Percentiles rank a stretch among this genome's conserved stretches.
These are phyloP conservation scores for Boletus speciosus DNA, from an alignment of 768 basidiomycete genomes.

Conservation along the genomic window DNA sequence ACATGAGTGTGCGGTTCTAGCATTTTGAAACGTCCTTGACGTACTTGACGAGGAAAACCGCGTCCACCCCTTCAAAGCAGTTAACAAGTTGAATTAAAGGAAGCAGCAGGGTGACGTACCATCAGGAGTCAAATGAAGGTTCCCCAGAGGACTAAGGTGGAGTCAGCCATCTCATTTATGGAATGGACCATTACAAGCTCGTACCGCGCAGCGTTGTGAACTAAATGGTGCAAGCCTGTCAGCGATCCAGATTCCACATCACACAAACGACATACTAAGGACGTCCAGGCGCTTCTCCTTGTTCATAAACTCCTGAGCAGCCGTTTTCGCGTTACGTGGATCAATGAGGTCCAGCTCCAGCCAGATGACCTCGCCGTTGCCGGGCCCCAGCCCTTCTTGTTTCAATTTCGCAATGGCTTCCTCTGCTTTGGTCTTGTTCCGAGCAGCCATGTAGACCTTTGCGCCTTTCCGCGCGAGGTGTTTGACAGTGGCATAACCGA, in stretches of 20 bases:
- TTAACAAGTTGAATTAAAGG: not conserved
- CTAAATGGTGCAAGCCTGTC: constrained; percentile 26
- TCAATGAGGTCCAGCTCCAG: constrained; percentile 51
- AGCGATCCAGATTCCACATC: not conserved
- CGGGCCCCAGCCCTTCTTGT: constrained; percentile 40
- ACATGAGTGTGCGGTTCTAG: not conserved
- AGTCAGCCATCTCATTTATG: constrained; percentile 7
- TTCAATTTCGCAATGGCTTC: constrained; percentile 47
- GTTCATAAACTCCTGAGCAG: constrained; percentile 47
- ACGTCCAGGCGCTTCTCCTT: constrained; percentile 54
- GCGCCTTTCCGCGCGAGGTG: constrained; percentile 52
- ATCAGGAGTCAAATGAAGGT: constrained; percentile 24
- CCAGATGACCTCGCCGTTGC: constrained; percentile 47
- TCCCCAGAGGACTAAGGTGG: constrained; percentile 11
- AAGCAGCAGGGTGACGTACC: constrained; percentile 12
- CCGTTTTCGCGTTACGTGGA: constrained; percentile 43
- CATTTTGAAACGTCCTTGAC: not conserved
- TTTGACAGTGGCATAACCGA: constrained; percentile 50
- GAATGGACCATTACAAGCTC: constrained; percentile 5
- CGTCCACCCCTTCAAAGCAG: constrained; percentile 33
- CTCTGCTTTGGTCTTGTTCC: constrained; percentile 43
- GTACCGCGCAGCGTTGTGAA: constrained; percentile 56
- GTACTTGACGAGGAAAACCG: constrained; percentile 46
- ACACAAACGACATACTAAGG: constrained; percentile 28
- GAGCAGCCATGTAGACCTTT: constrained; percentile 57